Evolutionary conservation across 352 stramenopile species (phyloP).

Genomic region (Pythium sp.): DNA sequence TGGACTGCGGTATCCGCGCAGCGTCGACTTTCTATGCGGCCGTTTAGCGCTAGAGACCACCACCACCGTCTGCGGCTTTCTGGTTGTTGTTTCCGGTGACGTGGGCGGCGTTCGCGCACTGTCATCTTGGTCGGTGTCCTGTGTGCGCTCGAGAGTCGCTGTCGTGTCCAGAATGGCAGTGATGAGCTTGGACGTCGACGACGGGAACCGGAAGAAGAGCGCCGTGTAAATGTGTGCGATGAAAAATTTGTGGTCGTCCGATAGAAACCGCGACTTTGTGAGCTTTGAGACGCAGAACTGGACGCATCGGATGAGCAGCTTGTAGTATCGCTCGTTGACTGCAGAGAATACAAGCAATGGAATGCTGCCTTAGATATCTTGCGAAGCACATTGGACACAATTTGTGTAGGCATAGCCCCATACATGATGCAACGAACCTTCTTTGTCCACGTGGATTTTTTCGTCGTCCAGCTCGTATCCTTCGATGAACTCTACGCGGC

Average conservation of each 20-base stretch:
- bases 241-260: conserved; percentile 75
- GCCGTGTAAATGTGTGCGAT: conserved; percentile 64
- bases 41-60: conserved; percentile 1
- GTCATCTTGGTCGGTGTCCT: background rate
- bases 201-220: conserved; percentile 73
- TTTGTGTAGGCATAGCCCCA: background rate
- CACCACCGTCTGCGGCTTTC: background rate
- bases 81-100: conserved; percentile 9
- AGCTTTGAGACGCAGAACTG: conserved; percentile 65
- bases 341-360: background rate
- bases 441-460: conserved; percentile 40
- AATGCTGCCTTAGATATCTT: background rate
- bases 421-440: conserved; percentile 22
- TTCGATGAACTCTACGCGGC: conserved; percentile 77
- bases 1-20: conserved; percentile 46
- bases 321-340: conserved; percentile 62
- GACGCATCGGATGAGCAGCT: conserved; percentile 55
- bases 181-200: conserved; percentile 38
- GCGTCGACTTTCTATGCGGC: conserved; percentile 16
- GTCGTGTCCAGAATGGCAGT: conserved; percentile 56
- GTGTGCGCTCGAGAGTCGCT: conserved; percentile 39
- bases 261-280: conserved; percentile 53
- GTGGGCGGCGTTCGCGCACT: background rate
- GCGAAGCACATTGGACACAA: background rate
- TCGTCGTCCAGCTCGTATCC: conserved; percentile 60